Percentiles rank a stretch among this genome's conserved stretches.
Conservation (phyloP, 257 asterid species). For the Apocynum venetum region DNA sequence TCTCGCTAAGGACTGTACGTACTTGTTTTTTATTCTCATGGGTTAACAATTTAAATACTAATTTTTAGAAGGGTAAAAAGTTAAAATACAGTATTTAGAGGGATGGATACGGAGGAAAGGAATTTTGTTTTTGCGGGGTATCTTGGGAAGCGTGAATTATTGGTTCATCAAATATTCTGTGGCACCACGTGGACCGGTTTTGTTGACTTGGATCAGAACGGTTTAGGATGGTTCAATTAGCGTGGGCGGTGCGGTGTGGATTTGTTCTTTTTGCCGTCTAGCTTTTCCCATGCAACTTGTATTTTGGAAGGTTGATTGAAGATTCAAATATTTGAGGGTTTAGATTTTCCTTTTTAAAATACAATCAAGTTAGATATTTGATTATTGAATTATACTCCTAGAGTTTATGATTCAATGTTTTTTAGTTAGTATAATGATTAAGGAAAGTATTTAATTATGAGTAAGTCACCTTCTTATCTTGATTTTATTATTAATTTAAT, state of each 20-base stretch:
- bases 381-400: too few relatives aligned
- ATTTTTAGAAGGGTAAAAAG: neutral
- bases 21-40: neutral
- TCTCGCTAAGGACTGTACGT: neutral
- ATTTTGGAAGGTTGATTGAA: neutral
- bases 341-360: neutral
- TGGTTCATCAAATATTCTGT: conserved; percentile 29
- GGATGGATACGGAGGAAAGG: conserved; percentile 17
- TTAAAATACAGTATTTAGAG: neutral
- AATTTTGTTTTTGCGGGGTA: conserved; percentile 19
- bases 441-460: too few relatives aligned
- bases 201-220: neutral
- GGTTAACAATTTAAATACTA: conserved; percentile 2
- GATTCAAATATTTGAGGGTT: neutral
- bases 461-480: too few relatives aligned
- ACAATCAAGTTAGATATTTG: neutral
- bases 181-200: conserved; percentile 5
- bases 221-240: neutral
- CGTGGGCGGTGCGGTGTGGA: neutral
- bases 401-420: too few relatives aligned
- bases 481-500: too few relatives aligned
- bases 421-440: too few relatives aligned
- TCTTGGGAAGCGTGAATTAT: conserved; percentile 29
- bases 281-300: neutral
- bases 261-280: neutral